Evolutionary conservation across 2,329 filamentous ascomycete species (phyloP), one percentile per base, ranked within the genome.

Genomic region (Colletotrichum tropicale): DNA sequence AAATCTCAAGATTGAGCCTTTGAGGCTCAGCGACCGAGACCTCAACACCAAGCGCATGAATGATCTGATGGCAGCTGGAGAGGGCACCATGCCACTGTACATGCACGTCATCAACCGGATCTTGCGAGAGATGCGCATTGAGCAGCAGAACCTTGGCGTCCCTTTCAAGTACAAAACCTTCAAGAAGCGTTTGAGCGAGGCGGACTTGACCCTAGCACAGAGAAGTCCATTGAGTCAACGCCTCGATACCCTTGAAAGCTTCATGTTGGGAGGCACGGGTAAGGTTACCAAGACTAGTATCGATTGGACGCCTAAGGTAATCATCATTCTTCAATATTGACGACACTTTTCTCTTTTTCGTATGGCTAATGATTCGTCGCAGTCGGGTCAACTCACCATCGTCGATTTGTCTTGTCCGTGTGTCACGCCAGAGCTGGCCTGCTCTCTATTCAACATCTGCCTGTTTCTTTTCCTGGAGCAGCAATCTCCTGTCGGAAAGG

Each of bases 371-470:
- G 60, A 15, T 26, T 12, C 8, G 8, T 48, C 24, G 8, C 6
- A 86, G 66, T 83, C 88, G 0, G 91, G 91, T 2, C 84, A 86
- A 13, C 83, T 94, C 0, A 94, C 91, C 0, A 93, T 95, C 65
- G 85, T 96, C 8, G 94, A 97, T 79, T 85, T 97, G 0, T 94
- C 91, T 0, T 95, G 94, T 80, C 93, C 94, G 0, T 95, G 93
- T 78, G 86, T 96, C 7, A 92, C 92, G 0, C 82, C 91, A 0
- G 89, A 92, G 28, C 91, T 90, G 48, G 94, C 94, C 0, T 96
- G 94, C 79, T 87, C 90, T 0, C 85, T 96, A 0, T 96, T 96
- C 83, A 92, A 94, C 69, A 93, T 96, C 55, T 93, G 91, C 24
- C 85, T 96, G 2, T 88, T 88, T 3, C 84, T 94, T 0, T 95